Evolutionary conservation across 495 filamentous ascomycete species (phyloP).

Genomic region (Thermochaetoides thermophila): DNA sequence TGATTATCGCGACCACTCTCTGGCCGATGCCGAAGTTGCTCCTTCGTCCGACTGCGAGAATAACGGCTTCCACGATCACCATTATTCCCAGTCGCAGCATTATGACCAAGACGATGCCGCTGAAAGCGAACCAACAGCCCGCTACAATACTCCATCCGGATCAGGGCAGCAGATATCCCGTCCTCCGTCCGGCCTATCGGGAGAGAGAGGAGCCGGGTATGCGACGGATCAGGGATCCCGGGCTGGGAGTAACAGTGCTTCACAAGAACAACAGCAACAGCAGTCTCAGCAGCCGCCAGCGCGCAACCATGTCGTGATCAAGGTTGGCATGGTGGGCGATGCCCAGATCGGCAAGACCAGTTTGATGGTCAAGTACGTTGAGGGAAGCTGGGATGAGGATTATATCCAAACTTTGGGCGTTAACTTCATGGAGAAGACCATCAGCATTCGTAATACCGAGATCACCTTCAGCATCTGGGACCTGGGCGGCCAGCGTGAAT

Average conservation of each 20-base stretch:
- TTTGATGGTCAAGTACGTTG: conserved; percentile 98
- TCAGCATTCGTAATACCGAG: conserved; percentile 98
- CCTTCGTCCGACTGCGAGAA: too few relatives aligned
- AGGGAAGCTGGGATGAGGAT: conserved; percentile 98
- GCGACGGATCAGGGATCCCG: conserved; percentile 19
- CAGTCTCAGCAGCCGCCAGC: conserved; percentile 32
- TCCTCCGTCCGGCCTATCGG: conserved; percentile 37
- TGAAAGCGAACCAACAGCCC: conserved; percentile 24
- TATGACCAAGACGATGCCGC: conserved; percentile 16
- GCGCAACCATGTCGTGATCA: conserved; percentile 91
- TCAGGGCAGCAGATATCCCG: conserved; percentile 26
- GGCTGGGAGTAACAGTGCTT: conserved; percentile 23
- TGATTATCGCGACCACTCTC: conserved; percentile 15
- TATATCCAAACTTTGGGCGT: conserved; percentile 98
- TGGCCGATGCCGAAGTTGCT: too few relatives aligned
- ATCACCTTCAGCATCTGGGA: conserved; percentile 99
- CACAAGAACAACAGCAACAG: conserved; percentile 25
- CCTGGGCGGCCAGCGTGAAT: conserved; percentile 92
- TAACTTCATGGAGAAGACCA: conserved; percentile 99
- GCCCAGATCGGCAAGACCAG: conserved; percentile 98
- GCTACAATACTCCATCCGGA: conserved; percentile 27
- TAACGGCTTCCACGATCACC: too few relatives aligned
- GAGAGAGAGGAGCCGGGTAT: conserved; percentile 18
- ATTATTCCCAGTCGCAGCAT: too few relatives aligned
- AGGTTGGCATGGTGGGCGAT: conserved; percentile 98